Base-by-base conservation (phyloP, 768 basidiomycete genomes). In the Melanogaster broomeanus region DNA sequence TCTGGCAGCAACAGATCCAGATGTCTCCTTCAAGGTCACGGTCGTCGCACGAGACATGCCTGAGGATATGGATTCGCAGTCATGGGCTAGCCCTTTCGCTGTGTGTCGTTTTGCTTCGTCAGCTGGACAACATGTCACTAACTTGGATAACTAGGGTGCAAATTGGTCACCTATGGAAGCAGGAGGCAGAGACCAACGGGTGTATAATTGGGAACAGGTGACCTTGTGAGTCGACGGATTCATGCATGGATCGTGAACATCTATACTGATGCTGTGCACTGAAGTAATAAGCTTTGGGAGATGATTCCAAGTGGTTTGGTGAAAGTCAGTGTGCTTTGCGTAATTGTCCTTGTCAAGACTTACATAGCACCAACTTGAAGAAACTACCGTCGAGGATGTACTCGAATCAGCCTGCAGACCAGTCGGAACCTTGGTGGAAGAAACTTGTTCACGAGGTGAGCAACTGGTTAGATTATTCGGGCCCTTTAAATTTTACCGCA, bases 11-110 rank as follows among this genome's bases (percentile, higher is more conserved):
- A 62, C 58, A 45, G 63, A 66, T 34, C 51, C 53, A 34, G 44
- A 52, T 35, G 44, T 38, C n/a, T 2, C 53, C 3, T 61, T 64
- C 49, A 54, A 19, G 15, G 35, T 71, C 6, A 69, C 67, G 0
- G 53, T 73, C 38, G 56, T 74, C 4, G 72, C 72, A 42, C 61
- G 71, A 48, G 72, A 74, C 48, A 72, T 74, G 65, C 70, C 71
- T 2, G 56, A 67, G 40, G 64, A 69, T 39, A 64, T 61, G 57
- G 66, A 67, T 40, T 78, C 76, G 4, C 75, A 77, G 45, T 74
- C 69, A 4, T 79, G 75, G 66, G 69, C 78, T 9, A 79, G 75
- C 48, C 79, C 79, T n/a, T 80, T 78, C 64, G 77, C 79, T 51
- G 77, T 77, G 50, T 46, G 73, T 63, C 21, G 21, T 41, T 18